Evolutionary conservation across 495 filamentous ascomycete genomes (phyloP).

Genomic region (Hypoxylon fuscum): DNA sequence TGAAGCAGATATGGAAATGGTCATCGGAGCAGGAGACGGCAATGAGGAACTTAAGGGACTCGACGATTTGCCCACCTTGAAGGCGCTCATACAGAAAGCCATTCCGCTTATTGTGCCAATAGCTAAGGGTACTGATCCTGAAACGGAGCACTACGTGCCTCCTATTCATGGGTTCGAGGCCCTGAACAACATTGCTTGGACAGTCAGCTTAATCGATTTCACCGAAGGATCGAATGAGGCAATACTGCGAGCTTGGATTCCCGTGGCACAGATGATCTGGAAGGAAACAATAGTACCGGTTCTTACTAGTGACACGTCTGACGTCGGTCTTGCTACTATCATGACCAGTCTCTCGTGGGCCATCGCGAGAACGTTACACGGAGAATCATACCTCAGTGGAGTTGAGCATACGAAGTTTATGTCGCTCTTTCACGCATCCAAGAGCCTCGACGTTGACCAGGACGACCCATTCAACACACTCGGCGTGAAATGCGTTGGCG

Average conservation of each 20-base stretch:
- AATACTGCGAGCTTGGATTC: constrained; percentile 58
- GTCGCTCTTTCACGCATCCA: constrained; percentile 65
- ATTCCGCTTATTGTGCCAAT: constrained; percentile 60
- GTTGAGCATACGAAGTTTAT: constrained; percentile 67
- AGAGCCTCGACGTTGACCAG: constrained; percentile 37
- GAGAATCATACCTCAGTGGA: constrained; percentile 53
- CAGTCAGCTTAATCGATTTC: constrained; percentile 60
- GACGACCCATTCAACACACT: constrained; percentile 61
- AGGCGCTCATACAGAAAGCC: constrained; percentile 57
- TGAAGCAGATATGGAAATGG: constrained; percentile 66
- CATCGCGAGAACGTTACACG: constrained; percentile 60
- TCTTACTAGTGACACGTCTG: constrained; percentile 64
- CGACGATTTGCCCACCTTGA: constrained; percentile 56
- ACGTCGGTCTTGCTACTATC: constrained; percentile 64
- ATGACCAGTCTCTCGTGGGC: constrained; percentile 71
- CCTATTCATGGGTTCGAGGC: constrained; percentile 59
- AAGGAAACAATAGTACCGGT: constrained; percentile 58
- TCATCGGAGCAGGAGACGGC: constrained; percentile 58
- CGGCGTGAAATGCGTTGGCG: constrained; percentile 68
- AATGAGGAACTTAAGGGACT: constrained; percentile 46
- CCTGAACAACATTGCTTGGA: constrained; percentile 71
- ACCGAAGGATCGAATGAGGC: constrained; percentile 49
- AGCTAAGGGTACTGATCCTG: constrained; percentile 30
- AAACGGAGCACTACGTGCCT: constrained; percentile 43
- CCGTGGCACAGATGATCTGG: constrained; percentile 63